Evolutionary conservation across 108 stramenopile genomes (phyloP), one percentile per base, ranked within the genome.

Genomic region (Cyclotella distinguenda): DNA sequence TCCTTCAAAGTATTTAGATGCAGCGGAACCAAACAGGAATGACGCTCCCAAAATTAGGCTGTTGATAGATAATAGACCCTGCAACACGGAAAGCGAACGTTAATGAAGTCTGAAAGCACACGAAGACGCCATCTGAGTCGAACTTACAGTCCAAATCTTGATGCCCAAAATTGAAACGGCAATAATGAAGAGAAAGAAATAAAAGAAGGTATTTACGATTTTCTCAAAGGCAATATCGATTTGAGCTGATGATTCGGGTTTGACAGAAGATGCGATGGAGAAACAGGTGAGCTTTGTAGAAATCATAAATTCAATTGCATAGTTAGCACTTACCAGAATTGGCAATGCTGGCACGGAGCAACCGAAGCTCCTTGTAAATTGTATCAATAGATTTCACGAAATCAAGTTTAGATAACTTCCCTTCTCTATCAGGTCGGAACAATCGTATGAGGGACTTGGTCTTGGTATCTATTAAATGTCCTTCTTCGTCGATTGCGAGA

Each of bases 191-290:
- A 74, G 44, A 38, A 84, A 69, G 35, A 78, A 57, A 50, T 77
- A 82, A 52, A 86, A 86, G 31, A 82, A 70, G 19, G 70, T 52
- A 57, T 87, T 87, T 51, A 87, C 43, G 33, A 88, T 78, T 35
- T 51, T 73, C 66, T 88, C 90, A 52, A 88, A 82, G 0, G 83
- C 81, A 34, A 75, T 33, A 72, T 90, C 88, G 55, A 91, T 85
- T 55, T 87, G 79, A 7, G 75, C 64, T 44, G 57, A n/a, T n/a
- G 55, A 58, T 18, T 43, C 10, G 21, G 46, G 26, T 60, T 19
- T 39, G 35, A 58, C 21, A 11, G 38, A 8, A 38, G 8, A 10
- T 38, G 8, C 12, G 25, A 6, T n/a, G 25, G 28, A 34, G 25
- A 55, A 15, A 18, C 23, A 28, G 22, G 6, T 36, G 54, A 28